Conservation (phyloP, 2,329 filamentous ascomycete genomes). For the Endothia cerciana region DNA sequence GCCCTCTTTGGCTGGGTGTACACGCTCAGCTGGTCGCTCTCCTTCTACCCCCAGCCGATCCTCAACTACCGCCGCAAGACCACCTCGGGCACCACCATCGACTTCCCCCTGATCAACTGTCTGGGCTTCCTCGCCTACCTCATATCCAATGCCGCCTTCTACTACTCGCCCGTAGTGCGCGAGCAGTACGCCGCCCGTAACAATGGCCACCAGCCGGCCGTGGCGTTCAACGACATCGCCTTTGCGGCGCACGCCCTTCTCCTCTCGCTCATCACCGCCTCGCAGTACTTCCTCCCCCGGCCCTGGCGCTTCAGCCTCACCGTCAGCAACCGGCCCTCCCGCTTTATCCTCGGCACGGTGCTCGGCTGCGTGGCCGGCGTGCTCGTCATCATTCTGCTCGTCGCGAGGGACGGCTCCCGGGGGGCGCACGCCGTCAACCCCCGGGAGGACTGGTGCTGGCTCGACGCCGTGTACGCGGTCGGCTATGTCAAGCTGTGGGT, state of each 20-base stretch:
- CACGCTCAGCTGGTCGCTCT: slow-evolving; percentile 77
- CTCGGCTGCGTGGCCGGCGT: slow-evolving; percentile 69
- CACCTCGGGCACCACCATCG: slow-evolving; percentile 82
- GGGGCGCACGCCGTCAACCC: slow-evolving; percentile 38
- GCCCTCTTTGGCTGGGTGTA: slow-evolving; percentile 76
- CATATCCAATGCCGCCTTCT: slow-evolving; percentile 73
- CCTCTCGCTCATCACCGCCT: slow-evolving; percentile 72
- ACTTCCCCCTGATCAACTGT: slow-evolving; percentile 80
- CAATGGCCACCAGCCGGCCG: slow-evolving; percentile 75
- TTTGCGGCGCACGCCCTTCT: slow-evolving; percentile 84
- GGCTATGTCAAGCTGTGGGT: slow-evolving; percentile 89
- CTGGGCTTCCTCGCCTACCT: slow-evolving; percentile 76
- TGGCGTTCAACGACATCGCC: slow-evolving; percentile 85
- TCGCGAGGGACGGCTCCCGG: slow-evolving; percentile 44
- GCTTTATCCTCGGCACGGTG: slow-evolving; percentile 69
- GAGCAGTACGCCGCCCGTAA: slow-evolving; percentile 83
- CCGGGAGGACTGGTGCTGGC: slow-evolving; percentile 59
- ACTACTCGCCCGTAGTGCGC: slow-evolving; percentile 78
- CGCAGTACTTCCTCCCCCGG: slow-evolving; percentile 71
- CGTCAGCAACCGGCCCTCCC: slow-evolving; percentile 60
- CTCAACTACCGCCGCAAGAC: slow-evolving; percentile 77
- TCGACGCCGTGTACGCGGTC: slow-evolving; percentile 69
- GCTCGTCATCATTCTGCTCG: slow-evolving; percentile 51
- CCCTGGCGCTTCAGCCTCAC: slow-evolving; percentile 75
- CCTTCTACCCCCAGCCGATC: slow-evolving; percentile 90